Evolutionary conservation across 257 asterid species (phyloP).

Genomic region (Sherardia arvensis): DNA sequence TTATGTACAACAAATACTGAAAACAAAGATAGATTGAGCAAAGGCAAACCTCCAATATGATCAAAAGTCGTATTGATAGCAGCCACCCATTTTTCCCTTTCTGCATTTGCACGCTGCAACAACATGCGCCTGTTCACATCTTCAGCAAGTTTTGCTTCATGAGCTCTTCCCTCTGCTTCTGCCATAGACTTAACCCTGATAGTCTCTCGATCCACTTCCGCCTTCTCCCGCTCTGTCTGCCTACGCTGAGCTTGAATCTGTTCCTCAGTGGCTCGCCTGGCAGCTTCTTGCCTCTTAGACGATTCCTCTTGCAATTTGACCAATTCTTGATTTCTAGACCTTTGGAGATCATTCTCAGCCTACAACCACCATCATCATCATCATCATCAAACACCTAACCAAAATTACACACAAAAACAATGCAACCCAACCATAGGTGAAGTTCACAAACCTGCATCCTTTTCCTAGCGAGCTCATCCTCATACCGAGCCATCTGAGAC

Average conservation of each 20-base stretch:
- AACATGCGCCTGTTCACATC: conserved; percentile 79
- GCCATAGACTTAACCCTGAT: conserved; percentile 69
- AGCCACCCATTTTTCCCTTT: conserved; percentile 89
- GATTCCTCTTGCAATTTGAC: conserved; percentile 98
- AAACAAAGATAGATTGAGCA: background rate
- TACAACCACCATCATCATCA: conserved; percentile 18
- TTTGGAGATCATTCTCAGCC: conserved; percentile 88
- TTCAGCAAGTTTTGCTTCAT: conserved; percentile 85
- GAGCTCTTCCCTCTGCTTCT: conserved; percentile 96
- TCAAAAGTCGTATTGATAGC: conserved; percentile 89
- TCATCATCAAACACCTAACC: background rate
- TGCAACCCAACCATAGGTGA: conserved; percentile 4
- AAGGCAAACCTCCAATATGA: conserved; percentile 81
- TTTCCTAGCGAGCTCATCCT: conserved; percentile 89
- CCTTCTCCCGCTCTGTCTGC: conserved; percentile 77
- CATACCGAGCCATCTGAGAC: conserved; percentile 76
- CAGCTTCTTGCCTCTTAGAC: conserved; percentile 80
- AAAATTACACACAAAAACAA: background rate
- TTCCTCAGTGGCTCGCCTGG: conserved; percentile 91
- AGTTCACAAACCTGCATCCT: conserved; percentile 70
- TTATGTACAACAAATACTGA: background rate
- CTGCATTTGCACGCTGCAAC: conserved; percentile 82
- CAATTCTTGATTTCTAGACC: conserved; percentile 81
- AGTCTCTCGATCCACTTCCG: conserved; percentile 85
- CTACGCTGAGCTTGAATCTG: conserved; percentile 93